Base-by-base conservation (phyloP, 2,329 filamentous ascomycete genomes). In the Calonectria pseudoreteaudii region DNA sequence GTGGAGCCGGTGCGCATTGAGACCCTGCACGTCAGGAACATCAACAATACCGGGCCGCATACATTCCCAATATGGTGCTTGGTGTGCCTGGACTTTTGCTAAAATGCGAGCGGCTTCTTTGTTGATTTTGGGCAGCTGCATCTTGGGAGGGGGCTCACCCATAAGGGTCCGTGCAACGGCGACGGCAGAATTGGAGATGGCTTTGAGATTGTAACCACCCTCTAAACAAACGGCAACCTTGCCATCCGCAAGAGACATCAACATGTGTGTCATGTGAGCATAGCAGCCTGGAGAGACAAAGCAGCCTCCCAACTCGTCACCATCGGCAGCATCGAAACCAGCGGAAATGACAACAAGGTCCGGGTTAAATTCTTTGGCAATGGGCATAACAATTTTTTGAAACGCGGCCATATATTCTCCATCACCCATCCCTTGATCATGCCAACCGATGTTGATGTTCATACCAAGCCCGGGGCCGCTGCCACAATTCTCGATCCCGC, bases 251-350 rank as follows among this genome's bases (percentile, higher is more conserved):
- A 99, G 88, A 2, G 95, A 95, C 96, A 98, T 98, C 62, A 99
- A 91, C 96, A 98, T 98, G 82, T 98, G 95, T 20, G 97, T 98
- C 97, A 99, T 98, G 82, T 99, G 96, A 18, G 96, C 95, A 82
- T 98, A 99, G 82, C 97, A 98, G 6, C 92, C 86, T 0, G 97
- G 97, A 1, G 95, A 94, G 7, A 99, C 97, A 81, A 95, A 96
- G 83, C 97, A 99, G 38, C 94, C 95, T 66, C 97, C 97, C 2
- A 99, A 90, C 81, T 97, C 93, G 83, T 99, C 97, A 16, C 97
- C 97, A 76, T 94, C 94, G 0, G 97, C 97, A 20, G 97, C 97
- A 83, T 99, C 97, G 79, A 99, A 99, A 0, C 97, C 97, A 52
- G 97, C 95, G 26, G 97, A 97, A 71, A 99, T 94, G 77, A 99